Percentiles rank a stretch among this genome's conserved stretches.
These are phyloP conservation scores for Macaranga tanarius DNA, from an alignment of 441 rosid species.

Conservation along the genomic window DNA sequence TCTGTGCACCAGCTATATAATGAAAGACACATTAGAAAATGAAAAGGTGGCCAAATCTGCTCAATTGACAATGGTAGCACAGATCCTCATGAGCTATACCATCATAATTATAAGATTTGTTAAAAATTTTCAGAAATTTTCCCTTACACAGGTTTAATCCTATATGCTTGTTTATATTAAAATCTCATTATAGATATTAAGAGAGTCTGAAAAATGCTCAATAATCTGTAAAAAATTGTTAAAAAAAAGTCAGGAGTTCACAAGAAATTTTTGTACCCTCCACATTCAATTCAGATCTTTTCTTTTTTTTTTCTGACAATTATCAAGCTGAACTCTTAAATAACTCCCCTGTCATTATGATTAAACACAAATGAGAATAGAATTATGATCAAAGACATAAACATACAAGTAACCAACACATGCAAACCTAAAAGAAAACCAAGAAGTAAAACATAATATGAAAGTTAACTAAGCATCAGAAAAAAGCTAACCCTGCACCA, in stretches of 20 bases:
- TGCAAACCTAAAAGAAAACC: background rate
- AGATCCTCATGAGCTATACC: background rate
- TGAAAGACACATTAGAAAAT: background rate
- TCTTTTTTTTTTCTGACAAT: background rate
- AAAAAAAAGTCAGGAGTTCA: background rate
- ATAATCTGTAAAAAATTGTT: background rate
- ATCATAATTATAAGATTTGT: background rate
- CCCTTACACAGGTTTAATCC: background rate
- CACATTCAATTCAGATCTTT: background rate
- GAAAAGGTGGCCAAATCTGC: background rate
- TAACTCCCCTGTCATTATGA: background rate
- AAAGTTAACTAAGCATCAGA: background rate
- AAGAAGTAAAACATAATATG: background rate
- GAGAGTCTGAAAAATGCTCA: background rate
- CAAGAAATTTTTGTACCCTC: background rate
- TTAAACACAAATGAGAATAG: background rate
- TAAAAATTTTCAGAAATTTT: background rate
- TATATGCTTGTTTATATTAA: background rate
- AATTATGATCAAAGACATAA: background rate
- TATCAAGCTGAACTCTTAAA: background rate
- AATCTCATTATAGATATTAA: background rate
- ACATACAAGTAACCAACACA: background rate
- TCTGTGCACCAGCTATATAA: background rate
- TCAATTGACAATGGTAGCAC: background rate
- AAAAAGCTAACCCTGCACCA: slow-evolving; percentile 77